Evolutionary conservation across 75 land plant genomes (phyloP).

Genomic region (Picea glauca): DNA sequence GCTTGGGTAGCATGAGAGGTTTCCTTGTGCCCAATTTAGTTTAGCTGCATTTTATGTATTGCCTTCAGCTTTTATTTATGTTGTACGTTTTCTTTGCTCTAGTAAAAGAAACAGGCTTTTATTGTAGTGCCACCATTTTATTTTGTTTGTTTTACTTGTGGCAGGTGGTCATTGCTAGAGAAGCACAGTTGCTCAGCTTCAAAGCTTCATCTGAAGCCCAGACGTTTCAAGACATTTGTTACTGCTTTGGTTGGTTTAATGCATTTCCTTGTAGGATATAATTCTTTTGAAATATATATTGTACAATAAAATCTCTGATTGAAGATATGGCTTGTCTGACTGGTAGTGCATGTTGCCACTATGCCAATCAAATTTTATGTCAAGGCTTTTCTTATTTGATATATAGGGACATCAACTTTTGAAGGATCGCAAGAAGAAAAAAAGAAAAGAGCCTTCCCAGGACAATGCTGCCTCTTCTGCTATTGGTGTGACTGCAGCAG

Average conservation of each 20-base stretch:
- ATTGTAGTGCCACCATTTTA: not conserved
- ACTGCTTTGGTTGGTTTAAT: constrained; percentile 69
- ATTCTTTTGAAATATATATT: not conserved
- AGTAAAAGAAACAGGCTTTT: constrained; percentile 1
- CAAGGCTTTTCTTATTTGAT: not conserved
- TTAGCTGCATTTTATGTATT: not conserved
- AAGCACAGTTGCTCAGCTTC: constrained; percentile 85
- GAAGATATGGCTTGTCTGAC: not conserved
- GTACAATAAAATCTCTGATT: not conserved
- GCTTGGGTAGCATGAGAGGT: not conserved
- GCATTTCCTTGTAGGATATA: not conserved
- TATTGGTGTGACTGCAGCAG: constrained; percentile 13
- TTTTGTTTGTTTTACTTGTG: not conserved
- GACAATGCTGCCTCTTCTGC: constrained; percentile 22
- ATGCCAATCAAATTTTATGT: not conserved
- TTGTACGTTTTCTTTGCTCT: not conserved
- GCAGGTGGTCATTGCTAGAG: constrained; percentile 92
- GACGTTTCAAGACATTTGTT: constrained; percentile 74
- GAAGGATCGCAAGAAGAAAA: constrained; percentile 64
- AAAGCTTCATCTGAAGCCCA: constrained; percentile 83
- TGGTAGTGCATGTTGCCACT: not conserved
- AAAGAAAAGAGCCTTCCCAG: constrained; percentile 26
- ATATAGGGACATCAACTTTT: constrained; percentile 74
- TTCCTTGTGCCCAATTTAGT: not conserved
- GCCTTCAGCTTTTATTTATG: not conserved